Percentiles rank a stretch among this genome's conserved stretches.
Conservation (phyloP, 805 yeast genomes). For the Ogataea thermomethanolica region DNA sequence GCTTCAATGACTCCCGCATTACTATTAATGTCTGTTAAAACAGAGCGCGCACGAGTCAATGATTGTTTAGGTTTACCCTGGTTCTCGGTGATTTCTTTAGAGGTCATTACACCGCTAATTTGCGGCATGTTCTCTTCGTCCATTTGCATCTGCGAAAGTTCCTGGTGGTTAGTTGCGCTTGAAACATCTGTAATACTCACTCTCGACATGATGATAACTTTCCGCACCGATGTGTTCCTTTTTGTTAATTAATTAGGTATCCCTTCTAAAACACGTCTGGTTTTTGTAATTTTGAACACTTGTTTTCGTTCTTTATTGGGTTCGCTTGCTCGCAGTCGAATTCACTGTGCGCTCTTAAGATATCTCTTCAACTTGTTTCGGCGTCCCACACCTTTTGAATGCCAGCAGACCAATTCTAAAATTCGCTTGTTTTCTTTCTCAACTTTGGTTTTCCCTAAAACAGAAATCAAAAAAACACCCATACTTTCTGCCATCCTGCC, state of each 20-base stretch:
- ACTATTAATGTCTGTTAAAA: conserved; percentile 27
- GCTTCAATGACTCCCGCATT: conserved; percentile 13
- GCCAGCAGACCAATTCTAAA: conserved; percentile 12
- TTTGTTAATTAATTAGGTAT: conserved; percentile 1
- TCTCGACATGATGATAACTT: conserved; percentile 5
- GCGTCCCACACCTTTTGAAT: conserved; percentile 1
- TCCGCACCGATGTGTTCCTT: neutral
- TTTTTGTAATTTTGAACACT: neutral
- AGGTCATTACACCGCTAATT: conserved; percentile 3
- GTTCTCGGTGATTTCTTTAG: conserved; percentile 14
- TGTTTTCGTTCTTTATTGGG: neutral
- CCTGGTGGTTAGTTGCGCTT: conserved; percentile 9
- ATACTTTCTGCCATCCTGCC: conserved; percentile 21
- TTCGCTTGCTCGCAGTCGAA: neutral
- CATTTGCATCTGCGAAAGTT: conserved; percentile 28
- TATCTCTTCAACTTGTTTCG: conserved; percentile 1
- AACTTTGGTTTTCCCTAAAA: conserved; percentile 19
- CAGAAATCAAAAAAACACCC: conserved; percentile 17
- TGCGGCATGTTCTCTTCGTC: conserved; percentile 31
- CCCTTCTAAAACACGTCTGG: conserved; percentile 8
- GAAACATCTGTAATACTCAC: neutral
- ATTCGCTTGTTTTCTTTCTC: conserved; percentile 17
- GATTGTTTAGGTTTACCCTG: conserved; percentile 17
- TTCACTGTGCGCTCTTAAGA: conserved; percentile 1
- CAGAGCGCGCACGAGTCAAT: conserved; percentile 25